phyloP scores from a whole-genome alignment of 2,329 filamentous ascomycete genomes.

The Aureobasidium vineae region DNA sequence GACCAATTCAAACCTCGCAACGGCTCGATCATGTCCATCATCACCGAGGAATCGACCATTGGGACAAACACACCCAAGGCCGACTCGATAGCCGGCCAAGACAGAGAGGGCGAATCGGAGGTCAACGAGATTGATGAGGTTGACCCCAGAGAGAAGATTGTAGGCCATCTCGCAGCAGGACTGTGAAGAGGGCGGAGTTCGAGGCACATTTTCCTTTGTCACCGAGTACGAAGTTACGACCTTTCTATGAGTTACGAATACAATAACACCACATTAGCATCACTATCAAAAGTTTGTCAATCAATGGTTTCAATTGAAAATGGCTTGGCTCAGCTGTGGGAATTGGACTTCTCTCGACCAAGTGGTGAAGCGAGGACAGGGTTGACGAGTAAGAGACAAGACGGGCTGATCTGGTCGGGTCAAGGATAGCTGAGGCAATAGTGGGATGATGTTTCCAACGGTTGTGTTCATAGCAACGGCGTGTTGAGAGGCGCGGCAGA shows the following conservation, averaged over 20 bases:
- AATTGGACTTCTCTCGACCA: background rate
- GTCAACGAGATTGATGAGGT: conserved; percentile 24
- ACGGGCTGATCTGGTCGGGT: background rate
- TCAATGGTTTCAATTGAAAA: background rate
- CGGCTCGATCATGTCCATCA: conserved; percentile 17
- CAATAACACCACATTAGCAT: background rate
- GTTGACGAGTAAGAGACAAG: background rate
- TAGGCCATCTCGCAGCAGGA: conserved; percentile 17
- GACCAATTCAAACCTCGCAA: conserved; percentile 1
- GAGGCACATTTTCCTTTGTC: conserved; percentile 5
- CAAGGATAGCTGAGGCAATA: background rate
- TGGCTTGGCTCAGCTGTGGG: background rate
- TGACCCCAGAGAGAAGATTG: conserved; percentile 21
- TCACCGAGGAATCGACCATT: conserved; percentile 16
- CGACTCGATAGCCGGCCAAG: background rate
- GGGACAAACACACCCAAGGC: background rate
- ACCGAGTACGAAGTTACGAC: background rate
- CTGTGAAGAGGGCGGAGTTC: conserved; percentile 1
- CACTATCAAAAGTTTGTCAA: background rate
- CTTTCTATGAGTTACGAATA: background rate
- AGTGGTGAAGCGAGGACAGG: background rate
- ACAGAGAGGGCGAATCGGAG: conserved; percentile 9
- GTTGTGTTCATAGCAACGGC: conserved; percentile 4
- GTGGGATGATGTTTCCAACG: conserved; percentile 3
- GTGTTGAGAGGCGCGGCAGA: background rate